Conservation (phyloP, 2,329 filamentous ascomycete genomes). For the Phyllosticta citribraziliensis region DNA sequence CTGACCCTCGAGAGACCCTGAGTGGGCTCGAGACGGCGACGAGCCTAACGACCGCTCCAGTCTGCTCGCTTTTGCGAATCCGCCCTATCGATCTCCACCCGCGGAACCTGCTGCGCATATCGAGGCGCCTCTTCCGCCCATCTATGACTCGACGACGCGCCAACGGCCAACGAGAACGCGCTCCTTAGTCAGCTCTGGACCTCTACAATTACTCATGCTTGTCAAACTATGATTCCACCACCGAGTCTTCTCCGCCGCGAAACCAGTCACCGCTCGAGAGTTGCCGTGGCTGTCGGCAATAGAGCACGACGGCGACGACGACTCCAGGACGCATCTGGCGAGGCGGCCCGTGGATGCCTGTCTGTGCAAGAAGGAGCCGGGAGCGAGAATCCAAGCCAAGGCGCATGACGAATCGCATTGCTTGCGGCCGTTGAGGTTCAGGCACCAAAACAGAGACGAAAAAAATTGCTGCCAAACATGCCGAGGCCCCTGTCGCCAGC, state of each 20-base stretch:
- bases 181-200: not conserved
- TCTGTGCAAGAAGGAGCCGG: not conserved
- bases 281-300: not conserved
- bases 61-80: no score
- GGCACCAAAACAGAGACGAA: not conserved
- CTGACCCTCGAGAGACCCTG: not conserved
- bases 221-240: not conserved
- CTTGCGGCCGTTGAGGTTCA: not conserved
- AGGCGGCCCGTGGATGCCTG: not conserved
- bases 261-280: not conserved
- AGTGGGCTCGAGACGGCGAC: not conserved
- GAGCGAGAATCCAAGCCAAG: not conserved
- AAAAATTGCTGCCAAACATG: not conserved
- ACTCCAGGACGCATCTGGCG: not conserved
- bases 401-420: not conserved
- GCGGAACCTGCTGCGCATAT: not conserved
- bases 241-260: not conserved
- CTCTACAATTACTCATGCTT: not conserved
- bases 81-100: not conserved
- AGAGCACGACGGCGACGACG: not conserved
- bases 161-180: not conserved
- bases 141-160: not conserved
- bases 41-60: no score
- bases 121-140: not conserved
- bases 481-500: not conserved